Base-by-base conservation (phyloP, 2,329 filamentous ascomycete genomes). In the Diaporthe velutina region DNA sequence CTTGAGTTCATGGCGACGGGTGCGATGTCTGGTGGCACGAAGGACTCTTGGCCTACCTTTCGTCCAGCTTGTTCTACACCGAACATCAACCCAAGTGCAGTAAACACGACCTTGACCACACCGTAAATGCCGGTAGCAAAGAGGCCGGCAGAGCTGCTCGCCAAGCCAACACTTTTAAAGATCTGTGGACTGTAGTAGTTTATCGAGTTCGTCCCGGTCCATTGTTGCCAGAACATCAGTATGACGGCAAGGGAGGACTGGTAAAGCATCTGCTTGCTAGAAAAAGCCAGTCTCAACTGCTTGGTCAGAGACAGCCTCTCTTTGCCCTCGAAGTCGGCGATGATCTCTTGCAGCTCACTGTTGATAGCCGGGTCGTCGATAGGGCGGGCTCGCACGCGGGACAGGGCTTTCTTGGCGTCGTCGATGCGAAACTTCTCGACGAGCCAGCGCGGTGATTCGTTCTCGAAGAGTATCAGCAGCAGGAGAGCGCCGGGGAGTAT, bases 111-210 rank as follows among this genome's bases (percentile, higher is more conserved):
- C 82, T 95, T 95, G 73, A 94, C 90, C 71, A 94, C 88, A 35
- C 93, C 93, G 80, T 94, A 95, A 77, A 95, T 89, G 54, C 93
- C 93, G 0, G 93, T 94, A 6, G 93, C 92, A 80, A 95, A 93
- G 33, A 95, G 89, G 25, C 89, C 90, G 54, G 89, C 87, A 52
- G 88, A 82, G 8, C 88, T 91, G 17, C 85, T 85, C 33, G 81
- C 82, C 78, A 95, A 86, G 25, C 93, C 93, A 3, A 94, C 86
- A 77, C 90, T 88, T 58, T 85, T 84, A 84, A 95, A 95, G 78
- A 95, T 94, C 61, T 76, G 74, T 15, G 74, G 74, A 15, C 45
- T 57, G 78, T 91, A 92, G 81, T 92, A 92, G 4, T 89, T 89
- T 70, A 92, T 91, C 42, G 92, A 89, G 79, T 92, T 89, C 76